phyloP scores from a whole-genome alignment of 2,329 filamentous ascomycete genomes.

The Blastomyces percursus region DNA sequence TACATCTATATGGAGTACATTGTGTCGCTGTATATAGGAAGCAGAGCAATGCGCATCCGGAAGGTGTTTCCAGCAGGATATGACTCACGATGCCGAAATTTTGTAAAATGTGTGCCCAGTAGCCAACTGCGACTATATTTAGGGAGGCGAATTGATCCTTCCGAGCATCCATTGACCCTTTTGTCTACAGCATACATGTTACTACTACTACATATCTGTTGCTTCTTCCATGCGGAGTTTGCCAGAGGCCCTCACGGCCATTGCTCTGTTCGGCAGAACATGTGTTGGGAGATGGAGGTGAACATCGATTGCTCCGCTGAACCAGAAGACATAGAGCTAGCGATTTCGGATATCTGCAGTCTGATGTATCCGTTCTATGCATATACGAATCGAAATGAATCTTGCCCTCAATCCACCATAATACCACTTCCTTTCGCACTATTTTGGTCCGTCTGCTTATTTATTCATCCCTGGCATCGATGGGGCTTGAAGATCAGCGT shows the following conservation, averaged over 20 bases:
- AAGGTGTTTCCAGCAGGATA: background rate
- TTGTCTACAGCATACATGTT: too few species aligned
- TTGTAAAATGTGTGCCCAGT: too few species aligned
- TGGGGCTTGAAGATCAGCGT: background rate
- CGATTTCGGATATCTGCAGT: background rate
- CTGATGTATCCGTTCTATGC: background rate
- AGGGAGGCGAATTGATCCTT: background rate
- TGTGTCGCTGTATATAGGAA: background rate
- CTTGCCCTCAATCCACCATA: background rate
- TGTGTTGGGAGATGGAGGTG: background rate
- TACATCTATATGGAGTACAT: background rate
- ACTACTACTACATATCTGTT: too few species aligned
- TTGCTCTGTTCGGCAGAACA: background rate
- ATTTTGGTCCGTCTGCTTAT: background rate
- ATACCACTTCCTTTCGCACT: background rate
- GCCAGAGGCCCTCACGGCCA: background rate
- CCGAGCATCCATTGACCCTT: too few species aligned
- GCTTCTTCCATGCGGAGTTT: background rate
- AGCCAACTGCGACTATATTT: background rate
- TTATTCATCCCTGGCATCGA: too few species aligned
- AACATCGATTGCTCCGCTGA: background rate
- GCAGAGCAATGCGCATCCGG: background rate
- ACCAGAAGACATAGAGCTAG: background rate
- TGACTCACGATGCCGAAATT: too few species aligned
- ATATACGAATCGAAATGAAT: background rate